Evolutionary conservation across 805 yeast genomes (phyloP), one percentile per base, ranked within the genome.

Genomic region (Metschnikowia gelsemii): DNA sequence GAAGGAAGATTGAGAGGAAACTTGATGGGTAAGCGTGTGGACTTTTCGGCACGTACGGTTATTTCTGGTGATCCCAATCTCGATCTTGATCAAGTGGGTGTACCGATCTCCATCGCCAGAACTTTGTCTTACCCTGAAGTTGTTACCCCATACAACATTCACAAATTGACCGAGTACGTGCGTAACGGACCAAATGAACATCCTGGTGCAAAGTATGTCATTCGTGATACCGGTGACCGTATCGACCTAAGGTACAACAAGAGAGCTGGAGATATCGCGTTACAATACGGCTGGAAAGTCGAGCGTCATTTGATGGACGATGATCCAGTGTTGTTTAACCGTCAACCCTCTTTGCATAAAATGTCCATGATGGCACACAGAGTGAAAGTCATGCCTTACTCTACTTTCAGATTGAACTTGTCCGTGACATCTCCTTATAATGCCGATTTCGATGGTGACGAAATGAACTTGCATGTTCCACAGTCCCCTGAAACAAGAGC

Each of bases 361-460:
- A 93, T 93, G 98, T 91, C 98, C 41, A 93, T 93, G 99, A 93
- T 93, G 98, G 95, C 96, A 13, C 99, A 93, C 64, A 79, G 96
- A 68, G 99, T 93, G 26, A 89, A 87, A 62, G 99, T 93, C 34
- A 89, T 93, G 96, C 99, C 99, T 9, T 93, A 89, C 62, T 90
- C 98, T 5, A 93, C 99, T 0, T 93, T 93, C 75, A 80, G 99
- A 71, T 75, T 93, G 71, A 93, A 93, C 61, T 73, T 93, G 62
- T 93, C 98, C 19, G 99, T 93, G 33, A 93, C 99, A 0, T 88
- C 98, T 14, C 99, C 99, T n/a, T 93, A 93, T 68, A 93, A 93
- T 70, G 99, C 99, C 33, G 99, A 93, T 84, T 93, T 93, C 74
- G 99, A 93, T 73, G 99, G 99, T 76, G 99, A 93, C 68, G 99